A percentile compares a stretch with the other conserved stretches of the same genome.
Conservation (phyloP, 345 rosid genomes). For the Erodium maritimum region DNA sequence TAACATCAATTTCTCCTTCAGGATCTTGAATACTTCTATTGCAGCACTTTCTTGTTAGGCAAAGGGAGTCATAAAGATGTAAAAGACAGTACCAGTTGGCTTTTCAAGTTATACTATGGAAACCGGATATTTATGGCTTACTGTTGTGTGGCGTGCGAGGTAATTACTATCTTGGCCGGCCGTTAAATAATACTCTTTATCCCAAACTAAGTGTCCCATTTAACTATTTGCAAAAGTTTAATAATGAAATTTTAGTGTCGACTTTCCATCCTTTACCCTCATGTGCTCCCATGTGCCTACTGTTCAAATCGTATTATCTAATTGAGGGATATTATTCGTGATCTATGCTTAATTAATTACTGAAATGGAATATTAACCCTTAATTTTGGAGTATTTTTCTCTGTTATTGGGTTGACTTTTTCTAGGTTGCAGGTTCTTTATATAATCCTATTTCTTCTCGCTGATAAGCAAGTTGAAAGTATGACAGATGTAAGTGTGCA, state of each 20-base stretch:
- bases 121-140: conserved; percentile 86
- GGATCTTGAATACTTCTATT: conserved; percentile 13
- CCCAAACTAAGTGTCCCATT: no score
- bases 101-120: conserved; percentile 84
- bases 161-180: conserved; percentile 10
- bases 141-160: conserved; percentile 95
- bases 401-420: neutral
- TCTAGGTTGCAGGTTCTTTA: conserved; percentile 57
- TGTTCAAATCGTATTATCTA: no score
- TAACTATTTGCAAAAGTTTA: no score
- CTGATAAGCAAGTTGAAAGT: conserved; percentile 43
- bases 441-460: conserved; percentile 58
- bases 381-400: neutral
- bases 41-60: conserved; percentile 83
- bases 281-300: no score
- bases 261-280: no score
- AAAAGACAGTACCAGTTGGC: conserved; percentile 86
- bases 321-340: no score
- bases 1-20: conserved; percentile 1
- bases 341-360: no score
- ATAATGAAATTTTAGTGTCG: no score
- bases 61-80: conserved; percentile 92
- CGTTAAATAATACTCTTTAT: no score
- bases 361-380: neutral
- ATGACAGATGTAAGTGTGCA: conserved; percentile 45